phyloP scores from a whole-genome alignment of 2,329 filamentous ascomycete genomes.

The Didymosphaeria variabile region DNA sequence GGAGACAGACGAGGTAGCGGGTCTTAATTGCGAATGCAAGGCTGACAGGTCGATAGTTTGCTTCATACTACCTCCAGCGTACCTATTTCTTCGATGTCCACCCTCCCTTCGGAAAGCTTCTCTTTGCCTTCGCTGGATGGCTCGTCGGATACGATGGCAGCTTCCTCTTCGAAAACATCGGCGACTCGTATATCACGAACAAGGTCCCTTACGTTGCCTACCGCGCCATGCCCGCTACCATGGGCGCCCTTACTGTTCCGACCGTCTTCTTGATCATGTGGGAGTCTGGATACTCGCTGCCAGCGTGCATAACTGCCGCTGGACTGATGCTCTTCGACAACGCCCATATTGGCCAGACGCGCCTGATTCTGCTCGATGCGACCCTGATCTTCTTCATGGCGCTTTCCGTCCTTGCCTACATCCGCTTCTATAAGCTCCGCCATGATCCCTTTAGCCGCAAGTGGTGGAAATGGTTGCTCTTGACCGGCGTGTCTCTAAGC shows the following conservation, averaged over 20 bases:
- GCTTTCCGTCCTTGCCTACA: slow-evolving; percentile 89
- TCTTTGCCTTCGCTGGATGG: slow-evolving; percentile 97
- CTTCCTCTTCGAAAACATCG: slow-evolving; percentile 99
- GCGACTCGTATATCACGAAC: slow-evolving; percentile 96
- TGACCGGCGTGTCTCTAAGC: slow-evolving; percentile 93
- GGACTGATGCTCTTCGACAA: slow-evolving; percentile 94
- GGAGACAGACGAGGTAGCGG: not conserved
- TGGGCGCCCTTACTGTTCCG: slow-evolving; percentile 93
- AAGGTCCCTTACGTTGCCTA: slow-evolving; percentile 98
- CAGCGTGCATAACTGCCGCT: slow-evolving; percentile 87
- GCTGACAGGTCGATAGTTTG: slow-evolving; percentile 53
- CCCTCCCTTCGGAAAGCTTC: slow-evolving; percentile 95
- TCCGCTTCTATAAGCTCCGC: slow-evolving; percentile 96
- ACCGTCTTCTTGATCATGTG: slow-evolving; percentile 98
- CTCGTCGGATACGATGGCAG: slow-evolving; percentile 95
- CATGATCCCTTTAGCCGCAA: slow-evolving; percentile 90
- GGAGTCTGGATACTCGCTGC: slow-evolving; percentile 97
- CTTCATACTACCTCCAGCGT: slow-evolving; percentile 84
- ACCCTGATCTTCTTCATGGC: slow-evolving; percentile 97
- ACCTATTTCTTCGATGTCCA: slow-evolving; percentile 99
- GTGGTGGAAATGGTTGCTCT: slow-evolving; percentile 99
- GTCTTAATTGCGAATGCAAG: slow-evolving; percentile 12
- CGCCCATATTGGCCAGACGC: slow-evolving; percentile 94
- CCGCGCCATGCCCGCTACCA: slow-evolving; percentile 88
- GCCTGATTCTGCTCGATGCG: slow-evolving; percentile 92